Conservation (phyloP, 2,329 filamentous ascomycete genomes). For the Nemania abortiva region DNA sequence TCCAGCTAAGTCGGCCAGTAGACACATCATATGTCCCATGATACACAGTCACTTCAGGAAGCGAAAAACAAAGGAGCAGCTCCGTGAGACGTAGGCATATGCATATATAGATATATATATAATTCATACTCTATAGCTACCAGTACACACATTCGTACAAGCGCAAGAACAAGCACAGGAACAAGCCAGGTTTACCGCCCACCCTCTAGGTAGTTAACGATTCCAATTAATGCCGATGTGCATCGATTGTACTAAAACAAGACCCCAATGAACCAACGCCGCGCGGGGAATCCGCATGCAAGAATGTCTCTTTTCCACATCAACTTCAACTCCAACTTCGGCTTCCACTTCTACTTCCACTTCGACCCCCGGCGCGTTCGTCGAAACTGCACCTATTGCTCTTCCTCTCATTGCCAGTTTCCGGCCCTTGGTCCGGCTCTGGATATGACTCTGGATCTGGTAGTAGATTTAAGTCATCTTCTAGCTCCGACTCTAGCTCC, state of each 20-base stretch:
- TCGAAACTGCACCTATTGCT: background rate
- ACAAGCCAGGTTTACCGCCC: background rate
- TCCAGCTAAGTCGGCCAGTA: no score
- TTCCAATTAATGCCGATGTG: background rate
- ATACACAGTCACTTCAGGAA: background rate
- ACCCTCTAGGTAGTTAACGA: background rate
- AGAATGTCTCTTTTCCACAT: background rate
- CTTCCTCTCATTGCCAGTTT: background rate
- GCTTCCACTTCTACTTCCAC: background rate
- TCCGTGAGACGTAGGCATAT: background rate
- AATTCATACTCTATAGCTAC: background rate
- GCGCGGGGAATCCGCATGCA: background rate
- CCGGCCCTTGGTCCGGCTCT: background rate
- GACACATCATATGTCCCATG: background rate
- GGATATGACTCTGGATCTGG: background rate
- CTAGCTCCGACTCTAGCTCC: background rate
- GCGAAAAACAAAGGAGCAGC: background rate
- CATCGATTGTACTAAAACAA: background rate
- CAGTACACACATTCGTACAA: background rate
- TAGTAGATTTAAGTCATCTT: background rate
- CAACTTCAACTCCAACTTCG: background rate
- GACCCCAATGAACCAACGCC: slow-evolving; percentile 19
- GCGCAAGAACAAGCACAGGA: background rate
- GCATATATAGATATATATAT: background rate
- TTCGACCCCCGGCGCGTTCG: background rate